Base-by-base conservation (phyloP, 805 yeast genomes). In the Soucietia sequanensis region DNA sequence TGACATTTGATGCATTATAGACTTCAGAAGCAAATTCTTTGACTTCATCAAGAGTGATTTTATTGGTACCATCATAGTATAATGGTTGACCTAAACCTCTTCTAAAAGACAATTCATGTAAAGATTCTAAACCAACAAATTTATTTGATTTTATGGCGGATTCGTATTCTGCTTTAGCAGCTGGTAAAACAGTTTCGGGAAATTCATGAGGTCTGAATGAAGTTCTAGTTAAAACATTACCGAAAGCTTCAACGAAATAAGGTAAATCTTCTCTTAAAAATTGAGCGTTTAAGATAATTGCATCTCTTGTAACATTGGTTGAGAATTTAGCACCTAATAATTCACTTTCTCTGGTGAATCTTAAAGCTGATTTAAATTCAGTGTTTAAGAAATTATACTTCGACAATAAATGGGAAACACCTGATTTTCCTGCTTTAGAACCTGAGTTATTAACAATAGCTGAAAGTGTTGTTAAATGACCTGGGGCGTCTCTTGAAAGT, bases 271-370 rank as follows among this genome's bases (percentile, higher is more conserved):
- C 86, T 60, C 81, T 81, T 65, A 91, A 76, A 72, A 93, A 93
- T 50, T 76, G 74, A 41, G 98, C 82, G 48, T 78, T 75, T 56
- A 91, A 76, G 43, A 85, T 78, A 46, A 93, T 77, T 52, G 82
- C 72, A 60, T 93, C 98, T 72, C 96, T 84, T 62, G 85, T 80
- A 50, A 88, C 81, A 38, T 58, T 53, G 29, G 95, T 71, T 32
- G 75, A 57, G 63, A 88, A 77, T 41, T 65, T 66, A 59, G 96
- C 98, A 49, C 99, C 98, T 47, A 91, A 74, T 47, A 93, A 78
- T 71, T 91, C 99, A 33, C 90, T 70, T 70, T 93, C 99, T 68
- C 99, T 85, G 57, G 89, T 84, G 56, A 90, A 74, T 72, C 98
- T 85, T 60, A 93, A 75, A 16, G 93, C 96, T 13, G 96, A 84